A percentile compares a stretch with the other conserved stretches of the same genome.
These are phyloP conservation scores for Vicia villosa DNA, from an alignment of 306 rosid genomes.

Conservation along the genomic window DNA sequence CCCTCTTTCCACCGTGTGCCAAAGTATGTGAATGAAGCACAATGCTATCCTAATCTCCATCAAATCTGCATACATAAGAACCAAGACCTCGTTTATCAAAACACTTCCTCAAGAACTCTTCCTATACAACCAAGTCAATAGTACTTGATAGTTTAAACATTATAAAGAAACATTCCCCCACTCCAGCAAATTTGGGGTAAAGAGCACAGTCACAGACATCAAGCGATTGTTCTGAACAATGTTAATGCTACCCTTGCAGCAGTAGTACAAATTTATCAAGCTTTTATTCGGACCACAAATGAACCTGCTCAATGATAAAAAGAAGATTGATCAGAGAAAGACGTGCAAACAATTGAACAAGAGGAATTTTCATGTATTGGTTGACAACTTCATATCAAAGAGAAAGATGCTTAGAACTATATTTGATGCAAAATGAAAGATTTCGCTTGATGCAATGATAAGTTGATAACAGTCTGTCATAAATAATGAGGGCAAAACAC, in stretches of 20 bases:
- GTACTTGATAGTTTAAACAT: constrained; percentile 31
- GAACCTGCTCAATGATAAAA: constrained; percentile 65
- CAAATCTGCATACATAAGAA: constrained; percentile 32
- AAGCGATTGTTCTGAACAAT: constrained; percentile 29
- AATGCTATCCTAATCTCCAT: constrained; percentile 14
- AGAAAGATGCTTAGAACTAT: constrained; percentile 20
- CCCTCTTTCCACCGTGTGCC: constrained; percentile 23
- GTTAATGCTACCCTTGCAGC: constrained; percentile 33
- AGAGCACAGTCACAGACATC: constrained; percentile 12
- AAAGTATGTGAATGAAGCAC: not conserved
- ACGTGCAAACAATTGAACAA: constrained; percentile 22
- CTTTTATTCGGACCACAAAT: constrained; percentile 90
- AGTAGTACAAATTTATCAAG: constrained; percentile 44
- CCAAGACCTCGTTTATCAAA: constrained; percentile 18
- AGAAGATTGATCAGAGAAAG: constrained; percentile 16
- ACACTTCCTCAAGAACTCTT: constrained; percentile 32
- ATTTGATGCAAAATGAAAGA: constrained; percentile 28
- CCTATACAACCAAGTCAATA: constrained; percentile 36
- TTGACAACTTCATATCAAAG: not conserved
- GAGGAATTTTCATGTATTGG: not conserved
- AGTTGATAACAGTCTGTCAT: constrained; percentile 22
- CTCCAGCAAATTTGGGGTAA: constrained; percentile 24
- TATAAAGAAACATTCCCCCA: constrained; percentile 25
- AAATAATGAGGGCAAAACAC: constrained; percentile 2
- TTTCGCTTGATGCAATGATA: constrained; percentile 1